phyloP scores from a whole-genome alignment of 2,329 filamentous ascomycete genomes.

The Phaeosphaeriaceae sp. region DNA sequence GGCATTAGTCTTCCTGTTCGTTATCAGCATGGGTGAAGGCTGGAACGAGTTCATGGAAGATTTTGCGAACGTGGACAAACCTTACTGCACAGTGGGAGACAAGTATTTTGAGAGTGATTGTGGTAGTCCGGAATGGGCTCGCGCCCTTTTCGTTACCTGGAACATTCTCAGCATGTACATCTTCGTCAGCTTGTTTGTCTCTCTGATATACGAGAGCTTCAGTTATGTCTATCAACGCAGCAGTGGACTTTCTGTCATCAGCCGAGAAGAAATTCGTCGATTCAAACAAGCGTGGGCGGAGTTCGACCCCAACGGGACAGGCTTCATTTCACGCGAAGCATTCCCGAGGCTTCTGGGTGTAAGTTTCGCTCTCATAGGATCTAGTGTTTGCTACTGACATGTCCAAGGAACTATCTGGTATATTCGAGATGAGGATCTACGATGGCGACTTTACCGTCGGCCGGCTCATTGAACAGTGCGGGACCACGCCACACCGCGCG shows the following conservation, averaged over 20 bases:
- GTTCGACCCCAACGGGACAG: constrained; percentile 88
- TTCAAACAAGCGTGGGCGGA: constrained; percentile 99
- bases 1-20: constrained; percentile 89
- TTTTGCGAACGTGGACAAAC: constrained; percentile 79
- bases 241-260: constrained; percentile 88
- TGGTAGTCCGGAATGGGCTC: constrained; percentile 87
- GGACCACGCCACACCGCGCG: constrained; percentile 60
- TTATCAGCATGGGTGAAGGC: constrained; percentile 90
- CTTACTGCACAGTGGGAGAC: constrained; percentile 75
- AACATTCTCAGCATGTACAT: constrained; percentile 99
- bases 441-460: constrained; percentile 86
- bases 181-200: constrained; percentile 97
- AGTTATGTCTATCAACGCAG: constrained; percentile 98
- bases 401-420: constrained; percentile 78
- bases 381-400: constrained; percentile 10
- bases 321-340: constrained; percentile 86
- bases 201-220: constrained; percentile 98
- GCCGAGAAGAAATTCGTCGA: constrained; percentile 89
- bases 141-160: constrained; percentile 91
- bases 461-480: constrained; percentile 86
- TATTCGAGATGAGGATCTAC: constrained; percentile 98
- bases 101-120: constrained; percentile 90
- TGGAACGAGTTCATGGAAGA: constrained; percentile 99
- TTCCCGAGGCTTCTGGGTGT: constrained; percentile 88
- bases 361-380: constrained; percentile 39